A percentile compares a stretch with the other conserved stretches of the same genome.
Conservation (phyloP, 169 alveolate species). For the Plasmodium vivax region DNA sequence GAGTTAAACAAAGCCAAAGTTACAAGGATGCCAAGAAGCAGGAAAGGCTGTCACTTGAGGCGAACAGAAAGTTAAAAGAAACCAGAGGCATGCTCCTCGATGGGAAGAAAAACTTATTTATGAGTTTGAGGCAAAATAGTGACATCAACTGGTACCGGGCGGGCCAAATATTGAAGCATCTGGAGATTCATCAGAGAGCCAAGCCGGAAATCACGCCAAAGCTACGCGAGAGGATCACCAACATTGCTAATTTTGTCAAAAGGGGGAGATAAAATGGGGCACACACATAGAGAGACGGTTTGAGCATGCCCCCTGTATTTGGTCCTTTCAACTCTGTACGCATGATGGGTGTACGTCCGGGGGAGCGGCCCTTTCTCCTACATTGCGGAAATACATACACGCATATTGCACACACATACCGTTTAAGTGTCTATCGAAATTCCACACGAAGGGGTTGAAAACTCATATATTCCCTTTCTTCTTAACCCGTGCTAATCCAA, state of each 20-base stretch:
- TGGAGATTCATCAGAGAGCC: slow-evolving; percentile 82
- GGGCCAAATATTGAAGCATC: slow-evolving; percentile 81
- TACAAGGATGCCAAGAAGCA: slow-evolving; percentile 82
- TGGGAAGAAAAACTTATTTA: slow-evolving; percentile 78
- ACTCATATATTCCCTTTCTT: background rate
- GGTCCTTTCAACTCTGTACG: too few relatives aligned
- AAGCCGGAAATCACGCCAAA: slow-evolving; percentile 77
- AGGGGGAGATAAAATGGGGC: slow-evolving; percentile 24
- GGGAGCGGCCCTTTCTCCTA: background rate
- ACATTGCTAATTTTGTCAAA: slow-evolving; percentile 79
- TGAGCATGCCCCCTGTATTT: background rate
- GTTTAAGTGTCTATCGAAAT: background rate
- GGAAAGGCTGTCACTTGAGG: slow-evolving; percentile 82
- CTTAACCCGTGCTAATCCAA: background rate
- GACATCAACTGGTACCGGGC: slow-evolving; percentile 85
- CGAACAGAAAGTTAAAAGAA: slow-evolving; percentile 78
- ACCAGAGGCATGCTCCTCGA: slow-evolving; percentile 83
- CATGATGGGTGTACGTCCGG: background rate
- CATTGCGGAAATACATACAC: background rate
- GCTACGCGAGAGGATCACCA: slow-evolving; percentile 75
- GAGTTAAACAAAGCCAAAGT: slow-evolving; percentile 79
- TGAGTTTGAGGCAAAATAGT: slow-evolving; percentile 82
- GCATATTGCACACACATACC: background rate
- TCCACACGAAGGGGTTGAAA: background rate
- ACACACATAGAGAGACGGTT: background rate